Conservation (phyloP, 2,329 filamentous ascomycete genomes). For the Aureobasidium subglaciale region DNA sequence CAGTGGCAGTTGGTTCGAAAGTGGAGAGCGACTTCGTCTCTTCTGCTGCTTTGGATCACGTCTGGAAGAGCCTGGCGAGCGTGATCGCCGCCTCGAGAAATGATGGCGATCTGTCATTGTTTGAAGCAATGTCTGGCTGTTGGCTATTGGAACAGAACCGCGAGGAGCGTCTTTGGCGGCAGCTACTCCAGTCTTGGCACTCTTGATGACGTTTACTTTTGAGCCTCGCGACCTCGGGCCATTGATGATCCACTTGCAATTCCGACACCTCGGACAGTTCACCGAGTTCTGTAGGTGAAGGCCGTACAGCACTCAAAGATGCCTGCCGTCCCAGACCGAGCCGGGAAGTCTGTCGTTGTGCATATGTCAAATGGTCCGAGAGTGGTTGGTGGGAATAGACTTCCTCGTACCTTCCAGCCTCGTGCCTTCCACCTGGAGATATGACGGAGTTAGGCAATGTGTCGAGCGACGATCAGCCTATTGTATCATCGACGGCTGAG, state of each 20-base stretch:
- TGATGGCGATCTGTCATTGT: conserved; percentile 6
- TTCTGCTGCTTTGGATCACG: conserved; percentile 5
- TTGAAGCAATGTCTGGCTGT: no score
- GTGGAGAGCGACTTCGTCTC: conserved; percentile 17
- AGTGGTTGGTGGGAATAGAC: no score
- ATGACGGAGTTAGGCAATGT: neutral
- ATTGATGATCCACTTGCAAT: neutral
- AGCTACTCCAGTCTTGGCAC: neutral
- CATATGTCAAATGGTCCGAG: no score
- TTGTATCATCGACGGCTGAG: conserved; percentile 1
- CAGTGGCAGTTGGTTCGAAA: conserved; percentile 48
- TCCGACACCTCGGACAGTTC: neutral
- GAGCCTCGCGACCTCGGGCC: neutral
- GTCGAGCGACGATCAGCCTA: neutral
- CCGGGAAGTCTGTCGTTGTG: no score
- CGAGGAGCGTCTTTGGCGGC: neutral
- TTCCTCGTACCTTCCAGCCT: no score
- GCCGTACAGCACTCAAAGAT: no score
- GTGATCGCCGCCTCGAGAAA: conserved; percentile 6
- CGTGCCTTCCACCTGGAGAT: conserved; percentile 1
- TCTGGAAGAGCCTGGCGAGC: neutral
- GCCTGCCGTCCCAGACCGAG: no score
- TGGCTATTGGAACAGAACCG: neutral
- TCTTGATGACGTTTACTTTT: neutral
- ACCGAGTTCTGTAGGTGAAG: neutral